phyloP scores from a whole-genome alignment of 768 basidiomycete species.

The Tulasnella sp. region DNA sequence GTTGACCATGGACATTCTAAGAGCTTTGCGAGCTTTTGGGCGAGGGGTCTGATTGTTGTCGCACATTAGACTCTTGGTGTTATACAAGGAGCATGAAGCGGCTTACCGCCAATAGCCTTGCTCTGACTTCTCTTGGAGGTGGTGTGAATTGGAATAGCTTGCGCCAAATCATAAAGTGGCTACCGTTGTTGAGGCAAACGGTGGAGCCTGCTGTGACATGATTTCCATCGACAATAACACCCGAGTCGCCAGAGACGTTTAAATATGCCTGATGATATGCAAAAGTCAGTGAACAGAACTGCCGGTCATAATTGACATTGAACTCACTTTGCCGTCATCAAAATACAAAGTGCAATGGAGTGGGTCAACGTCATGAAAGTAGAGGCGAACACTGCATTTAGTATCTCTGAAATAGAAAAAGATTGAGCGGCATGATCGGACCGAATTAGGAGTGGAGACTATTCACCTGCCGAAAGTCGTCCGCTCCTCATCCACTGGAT shows the following conservation, averaged over 20 bases:
- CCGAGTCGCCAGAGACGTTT: conserved; percentile 43
- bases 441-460: background rate
- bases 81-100: background rate
- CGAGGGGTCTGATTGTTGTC: conserved; percentile 22
- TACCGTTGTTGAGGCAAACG: conserved; percentile 52
- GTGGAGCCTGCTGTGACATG: conserved; percentile 23
- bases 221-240: conserved; percentile 47
- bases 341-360: conserved; percentile 59
- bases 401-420: conserved; percentile 31
- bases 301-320: background rate
- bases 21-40: conserved; percentile 30
- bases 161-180: conserved; percentile 51
- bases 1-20: conserved; percentile 63
- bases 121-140: conserved; percentile 58
- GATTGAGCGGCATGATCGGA: background rate
- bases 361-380: conserved; percentile 48
- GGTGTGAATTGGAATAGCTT: conserved; percentile 64
- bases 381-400: conserved; percentile 51
- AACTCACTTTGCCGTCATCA: conserved; percentile 45
- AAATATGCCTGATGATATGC: conserved; percentile 46
- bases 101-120: conserved; percentile 26
- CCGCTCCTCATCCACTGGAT: conserved; percentile 55
- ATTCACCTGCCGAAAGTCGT: conserved; percentile 45
- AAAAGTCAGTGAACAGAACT: background rate
- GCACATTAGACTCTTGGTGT: background rate